A percentile compares a stretch with the other conserved stretches of the same genome.
These are phyloP conservation scores for Cardamine chenopodiifolia DNA, from an alignment of 345 rosid species.

Conservation along the genomic window DNA sequence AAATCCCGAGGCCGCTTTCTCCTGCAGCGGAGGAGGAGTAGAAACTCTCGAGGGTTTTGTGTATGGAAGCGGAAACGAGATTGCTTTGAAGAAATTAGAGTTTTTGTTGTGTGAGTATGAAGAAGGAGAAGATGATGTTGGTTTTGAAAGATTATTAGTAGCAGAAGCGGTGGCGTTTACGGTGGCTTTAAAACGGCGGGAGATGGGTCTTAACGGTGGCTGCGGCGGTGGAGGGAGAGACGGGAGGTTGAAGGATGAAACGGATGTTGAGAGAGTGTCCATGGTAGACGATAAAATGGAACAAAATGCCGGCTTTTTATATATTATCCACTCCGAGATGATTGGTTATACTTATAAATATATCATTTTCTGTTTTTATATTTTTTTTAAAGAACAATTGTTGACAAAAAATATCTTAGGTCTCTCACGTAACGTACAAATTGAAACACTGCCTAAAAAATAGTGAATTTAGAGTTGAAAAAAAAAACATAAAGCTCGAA, in stretches of 20 bases:
- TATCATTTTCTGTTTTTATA: neutral
- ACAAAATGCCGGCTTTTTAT: neutral
- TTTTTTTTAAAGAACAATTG: neutral
- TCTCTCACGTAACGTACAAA: neutral
- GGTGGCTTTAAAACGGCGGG: conserved; percentile 26
- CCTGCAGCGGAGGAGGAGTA: conserved; percentile 38
- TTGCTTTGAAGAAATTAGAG: neutral
- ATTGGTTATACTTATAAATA: neutral
- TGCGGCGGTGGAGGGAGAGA: conserved; percentile 43
- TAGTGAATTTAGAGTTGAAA: neutral
- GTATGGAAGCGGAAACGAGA: conserved; percentile 30
- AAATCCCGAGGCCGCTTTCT: conserved; percentile 63
- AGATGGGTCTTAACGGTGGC: conserved; percentile 28
- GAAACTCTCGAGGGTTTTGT: conserved; percentile 23
- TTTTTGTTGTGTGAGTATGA: conserved; percentile 30
- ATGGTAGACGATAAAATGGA: conserved; percentile 40
- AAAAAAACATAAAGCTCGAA: neutral
- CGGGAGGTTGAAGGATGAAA: conserved; percentile 55
- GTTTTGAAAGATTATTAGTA: conserved; percentile 31
- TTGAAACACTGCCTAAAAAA: neutral
- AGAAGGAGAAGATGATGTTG: conserved; percentile 36
- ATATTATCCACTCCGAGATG: conserved; percentile 15
- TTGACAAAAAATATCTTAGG: neutral
- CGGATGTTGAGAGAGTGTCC: conserved; percentile 64
- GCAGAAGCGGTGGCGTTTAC: conserved; percentile 42